Evolutionary conservation across 2,329 filamentous ascomycete genomes (phyloP).

Genomic region (Incumbomyces delicatus): DNA sequence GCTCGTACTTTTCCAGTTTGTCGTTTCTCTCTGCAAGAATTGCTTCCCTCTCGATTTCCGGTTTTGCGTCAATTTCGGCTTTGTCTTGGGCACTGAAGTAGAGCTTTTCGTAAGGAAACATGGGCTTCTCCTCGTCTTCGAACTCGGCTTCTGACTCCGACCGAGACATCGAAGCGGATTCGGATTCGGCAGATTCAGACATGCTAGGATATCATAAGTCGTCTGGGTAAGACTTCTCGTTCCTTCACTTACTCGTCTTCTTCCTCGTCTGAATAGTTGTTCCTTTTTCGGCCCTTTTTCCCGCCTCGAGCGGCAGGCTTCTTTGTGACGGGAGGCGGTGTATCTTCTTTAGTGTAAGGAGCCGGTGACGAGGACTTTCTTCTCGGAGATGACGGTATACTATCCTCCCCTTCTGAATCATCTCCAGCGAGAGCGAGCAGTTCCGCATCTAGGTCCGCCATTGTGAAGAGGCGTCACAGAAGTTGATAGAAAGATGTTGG

Average conservation of each 20-base stretch:
- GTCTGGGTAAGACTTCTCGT: background rate
- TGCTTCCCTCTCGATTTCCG: conserved; percentile 83
- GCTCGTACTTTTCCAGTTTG: conserved; percentile 69
- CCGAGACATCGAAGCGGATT: conserved; percentile 83
- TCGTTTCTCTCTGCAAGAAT: conserved; percentile 79
- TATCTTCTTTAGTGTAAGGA: conserved; percentile 31
- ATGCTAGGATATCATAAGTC: conserved; percentile 44
- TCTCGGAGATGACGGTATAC: conserved; percentile 47
- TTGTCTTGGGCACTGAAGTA: conserved; percentile 67
- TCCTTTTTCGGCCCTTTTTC: conserved; percentile 36
- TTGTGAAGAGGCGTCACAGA: conserved; percentile 30
- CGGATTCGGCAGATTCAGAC: conserved; percentile 60
- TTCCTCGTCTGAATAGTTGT: conserved; percentile 60
- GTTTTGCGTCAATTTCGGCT: conserved; percentile 69
- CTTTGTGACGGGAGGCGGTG: conserved; percentile 36
- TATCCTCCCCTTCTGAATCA: conserved; percentile 46
- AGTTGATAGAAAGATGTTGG: background rate
- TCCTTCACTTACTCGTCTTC: conserved; percentile 62
- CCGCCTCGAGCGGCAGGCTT: conserved; percentile 35
- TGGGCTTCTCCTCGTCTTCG: conserved; percentile 42
- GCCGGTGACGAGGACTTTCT: conserved; percentile 46
- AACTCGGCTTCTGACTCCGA: conserved; percentile 68
- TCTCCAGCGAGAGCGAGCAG: conserved; percentile 86
- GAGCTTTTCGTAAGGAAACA: conserved; percentile 76
- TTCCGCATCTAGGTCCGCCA: conserved; percentile 89